Percentiles rank a stretch among this genome's conserved stretches.
Conservation (phyloP, 495 filamentous ascomycete genomes). For the Tuber indicum region DNA sequence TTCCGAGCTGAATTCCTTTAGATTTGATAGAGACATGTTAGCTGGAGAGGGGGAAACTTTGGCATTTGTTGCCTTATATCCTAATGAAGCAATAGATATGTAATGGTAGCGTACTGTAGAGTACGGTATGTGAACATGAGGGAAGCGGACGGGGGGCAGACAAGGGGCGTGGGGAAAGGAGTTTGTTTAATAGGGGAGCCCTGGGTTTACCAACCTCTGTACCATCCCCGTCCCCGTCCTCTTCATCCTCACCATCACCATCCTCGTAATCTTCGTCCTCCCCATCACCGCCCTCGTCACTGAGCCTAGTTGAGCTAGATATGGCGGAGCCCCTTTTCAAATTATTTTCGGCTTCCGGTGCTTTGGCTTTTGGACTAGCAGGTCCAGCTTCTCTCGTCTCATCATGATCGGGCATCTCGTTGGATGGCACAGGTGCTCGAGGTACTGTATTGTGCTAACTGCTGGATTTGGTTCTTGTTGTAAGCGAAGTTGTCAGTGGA, state of each 20-base stretch:
- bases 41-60: conserved; percentile 25
- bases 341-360: conserved; percentile 7
- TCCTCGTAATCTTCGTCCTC: conserved; percentile 11
- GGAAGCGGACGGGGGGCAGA: background rate
- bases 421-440: background rate
- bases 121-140: conserved; percentile 4
- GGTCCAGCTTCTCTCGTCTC: conserved; percentile 21
- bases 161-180: conserved; percentile 13
- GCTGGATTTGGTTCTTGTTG: conserved; percentile 20
- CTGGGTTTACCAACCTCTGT: conserved; percentile 13
- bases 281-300: background rate
- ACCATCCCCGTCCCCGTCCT: conserved; percentile 18
- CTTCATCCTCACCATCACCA: conserved; percentile 8
- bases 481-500: conserved; percentile 12
- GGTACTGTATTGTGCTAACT: conserved; percentile 7
- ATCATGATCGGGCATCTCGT: conserved; percentile 25
- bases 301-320: conserved; percentile 16
- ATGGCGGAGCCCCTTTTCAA: conserved; percentile 16
- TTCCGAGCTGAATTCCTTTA: conserved; percentile 35
- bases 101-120: background rate
- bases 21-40: conserved; percentile 27
- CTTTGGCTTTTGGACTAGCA: conserved; percentile 5
- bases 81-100: background rate
- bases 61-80: conserved; percentile 20
- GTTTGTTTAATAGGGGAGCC: conserved; percentile 8